Evolutionary conservation across 2,329 filamentous ascomycete genomes (phyloP).

Genomic region (Phymatotrichopsis omnivora): DNA sequence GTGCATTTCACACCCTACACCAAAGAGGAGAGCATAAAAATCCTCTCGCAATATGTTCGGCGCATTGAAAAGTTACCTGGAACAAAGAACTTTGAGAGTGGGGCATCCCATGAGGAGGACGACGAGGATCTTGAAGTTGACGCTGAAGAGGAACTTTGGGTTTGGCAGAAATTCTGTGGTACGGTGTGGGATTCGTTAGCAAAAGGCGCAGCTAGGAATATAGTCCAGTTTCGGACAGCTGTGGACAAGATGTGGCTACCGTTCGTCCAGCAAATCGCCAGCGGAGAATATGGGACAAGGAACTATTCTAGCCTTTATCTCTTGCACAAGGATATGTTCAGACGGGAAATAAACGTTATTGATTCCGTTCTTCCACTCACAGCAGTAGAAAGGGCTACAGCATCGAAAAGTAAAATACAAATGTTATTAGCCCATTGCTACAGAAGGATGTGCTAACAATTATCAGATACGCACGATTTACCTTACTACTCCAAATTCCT

Average conservation of each 20-base stretch:
- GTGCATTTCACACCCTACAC: slow-evolving; percentile 77
- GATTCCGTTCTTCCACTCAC: slow-evolving; percentile 21
- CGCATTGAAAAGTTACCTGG: slow-evolving; percentile 38
- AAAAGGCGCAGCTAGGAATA: slow-evolving; percentile 67
- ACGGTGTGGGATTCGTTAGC: slow-evolving; percentile 81
- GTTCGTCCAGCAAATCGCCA: slow-evolving; percentile 68
- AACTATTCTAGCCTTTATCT: slow-evolving; percentile 81
- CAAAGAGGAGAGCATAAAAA: slow-evolving; percentile 66
- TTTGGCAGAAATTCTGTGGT: slow-evolving; percentile 71
- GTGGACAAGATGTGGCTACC: slow-evolving; percentile 71
- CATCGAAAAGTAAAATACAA: slow-evolving; percentile 17
- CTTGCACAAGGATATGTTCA: slow-evolving; percentile 30
- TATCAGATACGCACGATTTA: slow-evolving; percentile 40
- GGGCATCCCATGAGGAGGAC: too few relatives aligned
- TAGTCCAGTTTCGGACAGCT: slow-evolving; percentile 59
- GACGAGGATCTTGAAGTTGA: slow-evolving; percentile 37
- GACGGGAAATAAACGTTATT: slow-evolving; percentile 25
- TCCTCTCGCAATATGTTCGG: slow-evolving; percentile 52
- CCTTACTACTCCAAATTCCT: slow-evolving; percentile 65
- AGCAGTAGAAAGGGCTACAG: slow-evolving; percentile 6
- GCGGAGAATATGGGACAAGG: slow-evolving; percentile 61
- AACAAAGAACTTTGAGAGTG: slow-evolving; percentile 35
- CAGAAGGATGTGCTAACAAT: not conserved
- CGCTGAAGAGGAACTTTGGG: slow-evolving; percentile 44
- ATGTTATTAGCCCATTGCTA: not conserved